Base-by-base conservation (phyloP, 106 monocot genomes). In the Acorus calamus region DNA sequence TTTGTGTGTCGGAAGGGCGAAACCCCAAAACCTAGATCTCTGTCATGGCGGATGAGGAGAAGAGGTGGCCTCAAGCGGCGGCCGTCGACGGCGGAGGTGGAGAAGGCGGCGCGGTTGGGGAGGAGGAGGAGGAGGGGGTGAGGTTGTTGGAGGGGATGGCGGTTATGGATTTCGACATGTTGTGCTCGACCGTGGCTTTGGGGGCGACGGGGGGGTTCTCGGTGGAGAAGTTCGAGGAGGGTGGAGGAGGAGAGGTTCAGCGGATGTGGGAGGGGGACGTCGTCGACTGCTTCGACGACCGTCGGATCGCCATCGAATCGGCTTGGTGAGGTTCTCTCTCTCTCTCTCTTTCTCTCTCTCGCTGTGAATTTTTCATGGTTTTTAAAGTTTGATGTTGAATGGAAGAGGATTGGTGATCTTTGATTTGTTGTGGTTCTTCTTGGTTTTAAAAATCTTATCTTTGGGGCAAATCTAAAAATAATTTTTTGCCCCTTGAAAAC, bases 191-290 rank as follows among this genome's bases (percentile, higher is more conserved):
- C 9, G 93, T 89, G 74, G 93, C 93, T 57, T 59, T 79, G 49
- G 84, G 82, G 28, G 28, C 28, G 66, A 81, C 88, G 73, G 79
- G 68, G 56, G 86, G 86, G 11, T 42, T 85, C 53, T 73, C 72
- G 44, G 56, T 55, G 69, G 72, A 69, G 11, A 79, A 60, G 59
- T 64, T 43, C 45, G 47, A 11, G 56, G 61, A 4, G 52, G 46
- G 50, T 52, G 70, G 56, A 46, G 66, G 44, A 11, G 63, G 14
- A 11, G 65, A 46, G 50, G 89, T 89, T 57, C 89, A 89, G 71
- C 60, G 89, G 74, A 94, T 94, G 93, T 94, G 93, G 93, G 93
- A 94, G 55, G 93, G 93, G 2, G 86, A 74, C 4, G 62, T 88
- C 11, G 59, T 86, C 49, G 89, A 86, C 61, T 94, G 83, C 79